These are phyloP conservation scores for Lasiodiplodia sp. DNA, from an alignment of 2,329 filamentous ascomycete genomes.

Conservation along the genomic window DNA sequence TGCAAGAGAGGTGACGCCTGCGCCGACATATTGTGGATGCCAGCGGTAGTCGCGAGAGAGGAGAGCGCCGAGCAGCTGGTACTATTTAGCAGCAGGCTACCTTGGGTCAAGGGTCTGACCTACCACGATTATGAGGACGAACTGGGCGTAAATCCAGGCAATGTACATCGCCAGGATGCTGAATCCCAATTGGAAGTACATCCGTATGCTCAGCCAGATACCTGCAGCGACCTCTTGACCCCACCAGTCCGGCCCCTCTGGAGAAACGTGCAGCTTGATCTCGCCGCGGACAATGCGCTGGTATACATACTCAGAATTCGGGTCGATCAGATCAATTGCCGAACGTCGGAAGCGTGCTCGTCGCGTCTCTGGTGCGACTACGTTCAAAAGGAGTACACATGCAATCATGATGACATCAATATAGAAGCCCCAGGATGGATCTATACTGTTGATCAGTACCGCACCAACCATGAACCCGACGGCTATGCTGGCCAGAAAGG, in stretches of 20 bases:
- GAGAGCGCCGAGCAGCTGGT: slow-evolving; percentile 72
- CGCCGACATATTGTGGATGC: slow-evolving; percentile 69
- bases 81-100: slow-evolving; percentile 28
- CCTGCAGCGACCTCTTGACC: slow-evolving; percentile 78
- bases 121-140: slow-evolving; percentile 75
- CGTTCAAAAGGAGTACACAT: slow-evolving; percentile 71
- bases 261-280: slow-evolving; percentile 76
- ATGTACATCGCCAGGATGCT: slow-evolving; percentile 75
- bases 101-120: slow-evolving; percentile 36
- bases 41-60: slow-evolving; percentile 72
- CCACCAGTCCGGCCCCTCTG: slow-evolving; percentile 78
- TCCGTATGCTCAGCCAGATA: slow-evolving; percentile 69
- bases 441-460: slow-evolving; percentile 68
- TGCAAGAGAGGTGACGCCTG: slow-evolving; percentile 70
- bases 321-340: slow-evolving; percentile 58
- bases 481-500: slow-evolving; percentile 74
- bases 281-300: slow-evolving; percentile 69
- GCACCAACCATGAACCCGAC: slow-evolving; percentile 77
- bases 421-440: slow-evolving; percentile 79
- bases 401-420: slow-evolving; percentile 73
- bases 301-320: slow-evolving; percentile 55
- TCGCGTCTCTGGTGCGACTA: slow-evolving; percentile 75
- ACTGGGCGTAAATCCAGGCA: slow-evolving; percentile 78
- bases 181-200: slow-evolving; percentile 78
- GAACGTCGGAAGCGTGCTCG: slow-evolving; percentile 73